These are phyloP conservation scores for Gardenia jasminoides DNA, from an alignment of 257 asterid genomes.

Conservation along the genomic window DNA sequence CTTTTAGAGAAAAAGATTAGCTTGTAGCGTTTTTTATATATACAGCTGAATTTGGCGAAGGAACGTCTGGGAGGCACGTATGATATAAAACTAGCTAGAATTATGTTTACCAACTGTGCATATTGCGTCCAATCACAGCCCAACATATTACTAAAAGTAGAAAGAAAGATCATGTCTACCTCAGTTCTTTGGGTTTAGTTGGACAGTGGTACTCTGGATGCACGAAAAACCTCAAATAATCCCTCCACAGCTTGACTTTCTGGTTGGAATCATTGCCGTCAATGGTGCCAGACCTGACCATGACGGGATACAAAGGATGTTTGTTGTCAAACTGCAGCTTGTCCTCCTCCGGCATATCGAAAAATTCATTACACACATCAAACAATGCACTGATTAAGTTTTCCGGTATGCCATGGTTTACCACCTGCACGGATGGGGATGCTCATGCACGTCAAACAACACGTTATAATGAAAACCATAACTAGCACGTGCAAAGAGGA, in stretches of 20 bases:
- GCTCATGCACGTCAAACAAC: too few species aligned
- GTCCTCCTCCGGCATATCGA: constrained; percentile 60
- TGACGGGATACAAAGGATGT: constrained; percentile 46
- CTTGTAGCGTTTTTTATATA: too few species aligned
- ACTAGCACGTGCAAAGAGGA: neutral
- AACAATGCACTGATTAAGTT: constrained; percentile 37
- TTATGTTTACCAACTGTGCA: too few species aligned
- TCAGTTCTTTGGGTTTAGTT: constrained; percentile 45
- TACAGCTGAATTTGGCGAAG: too few species aligned
- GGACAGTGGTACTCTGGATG: constrained; percentile 69
- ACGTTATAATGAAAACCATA: neutral
- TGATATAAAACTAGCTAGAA: too few species aligned
- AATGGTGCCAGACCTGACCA: constrained; percentile 66
- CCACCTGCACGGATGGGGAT: constrained; percentile 31
- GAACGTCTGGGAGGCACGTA: too few species aligned
- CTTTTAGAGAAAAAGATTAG: too few species aligned
- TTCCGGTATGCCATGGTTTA: constrained; percentile 74
- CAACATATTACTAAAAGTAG: too few species aligned
- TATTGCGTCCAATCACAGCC: too few species aligned
- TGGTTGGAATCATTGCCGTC: constrained; percentile 48
- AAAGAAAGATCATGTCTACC: constrained; percentile 31
- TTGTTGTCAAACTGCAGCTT: constrained; percentile 48
- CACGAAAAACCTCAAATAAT: constrained; percentile 65
- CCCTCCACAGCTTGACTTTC: constrained; percentile 57
- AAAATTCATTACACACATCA: constrained; percentile 45